Conservation (phyloP, 1,284 basidiomycete genomes). For the Ustilago shanxiensis region DNA sequence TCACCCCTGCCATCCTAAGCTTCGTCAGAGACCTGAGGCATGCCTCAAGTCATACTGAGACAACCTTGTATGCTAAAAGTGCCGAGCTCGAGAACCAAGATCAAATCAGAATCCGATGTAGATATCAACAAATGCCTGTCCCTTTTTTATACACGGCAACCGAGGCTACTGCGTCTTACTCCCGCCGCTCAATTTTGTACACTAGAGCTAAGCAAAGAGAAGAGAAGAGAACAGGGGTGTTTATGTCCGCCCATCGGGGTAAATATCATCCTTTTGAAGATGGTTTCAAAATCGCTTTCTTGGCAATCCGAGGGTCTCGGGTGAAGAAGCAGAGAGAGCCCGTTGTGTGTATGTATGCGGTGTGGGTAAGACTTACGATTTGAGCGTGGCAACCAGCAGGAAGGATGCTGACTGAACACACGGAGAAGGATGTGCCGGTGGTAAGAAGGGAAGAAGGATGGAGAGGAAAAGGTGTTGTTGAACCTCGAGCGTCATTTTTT, state of each 20-base stretch:
- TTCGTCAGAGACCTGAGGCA: not conserved
- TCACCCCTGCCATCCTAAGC: not conserved
- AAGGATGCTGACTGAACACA: constrained; percentile 6
- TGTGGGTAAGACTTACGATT: constrained; percentile 21
- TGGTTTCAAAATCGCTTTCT: not conserved
- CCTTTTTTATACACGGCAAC: constrained; percentile 41
- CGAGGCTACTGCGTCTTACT: constrained; percentile 31
- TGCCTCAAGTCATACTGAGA: not conserved
- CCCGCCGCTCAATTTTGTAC: constrained; percentile 54
- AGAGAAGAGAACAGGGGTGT: constrained; percentile 43
- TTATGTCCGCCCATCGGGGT: constrained; percentile 60
- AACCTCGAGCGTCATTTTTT: not conserved
- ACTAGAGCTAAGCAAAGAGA: constrained; percentile 44
- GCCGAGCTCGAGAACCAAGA: not conserved
- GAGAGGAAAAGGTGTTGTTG: not conserved
- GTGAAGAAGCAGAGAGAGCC: not conserved
- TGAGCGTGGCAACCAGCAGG: not conserved
- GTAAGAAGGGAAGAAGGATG: constrained; percentile 7
- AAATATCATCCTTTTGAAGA: constrained; percentile 39
- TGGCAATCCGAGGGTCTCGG: not conserved
- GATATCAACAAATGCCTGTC: constrained; percentile 57
- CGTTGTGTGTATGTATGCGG: not conserved
- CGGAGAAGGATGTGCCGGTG: constrained; percentile 4
- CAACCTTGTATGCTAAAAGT: not conserved
- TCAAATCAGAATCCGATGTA: constrained; percentile 56